A percentile compares a stretch with the other conserved stretches of the same genome.
Conservation (phyloP, 2,329 filamentous ascomycete species). For the Blastomyces gilchristii region DNA sequence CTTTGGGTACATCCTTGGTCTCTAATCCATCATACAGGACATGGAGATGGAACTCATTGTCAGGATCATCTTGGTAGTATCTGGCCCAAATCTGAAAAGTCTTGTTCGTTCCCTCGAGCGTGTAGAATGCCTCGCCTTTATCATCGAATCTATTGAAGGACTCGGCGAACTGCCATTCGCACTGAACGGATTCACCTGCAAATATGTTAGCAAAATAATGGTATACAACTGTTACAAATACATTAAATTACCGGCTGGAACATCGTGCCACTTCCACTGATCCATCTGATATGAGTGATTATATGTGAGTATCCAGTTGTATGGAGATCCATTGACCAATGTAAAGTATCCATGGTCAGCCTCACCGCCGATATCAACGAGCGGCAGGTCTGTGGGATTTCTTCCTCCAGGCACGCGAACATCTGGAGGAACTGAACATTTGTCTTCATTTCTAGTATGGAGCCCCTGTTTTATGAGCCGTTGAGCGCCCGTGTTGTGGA, state of each 20-base stretch:
- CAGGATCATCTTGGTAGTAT: neutral
- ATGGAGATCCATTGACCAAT: slow-evolving; percentile 33
- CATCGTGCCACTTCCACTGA: slow-evolving; percentile 28
- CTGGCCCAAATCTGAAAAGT: slow-evolving; percentile 10
- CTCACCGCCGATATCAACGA: neutral
- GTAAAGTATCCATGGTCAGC: slow-evolving; percentile 24
- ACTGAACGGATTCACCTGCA: slow-evolving; percentile 8
- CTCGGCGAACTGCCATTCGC: slow-evolving; percentile 15
- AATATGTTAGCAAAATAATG: slow-evolving; percentile 15
- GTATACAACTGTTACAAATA: slow-evolving; percentile 18
- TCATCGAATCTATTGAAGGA: slow-evolving; percentile 3
- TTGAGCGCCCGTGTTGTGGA: neutral
- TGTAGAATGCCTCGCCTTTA: slow-evolving; percentile 9
- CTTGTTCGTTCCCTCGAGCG: slow-evolving; percentile 4
- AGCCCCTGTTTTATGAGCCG: neutral
- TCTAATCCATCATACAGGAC: slow-evolving; percentile 19
- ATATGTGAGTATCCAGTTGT: slow-evolving; percentile 26
- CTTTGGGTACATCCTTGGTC: slow-evolving; percentile 4
- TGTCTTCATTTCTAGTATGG: neutral
- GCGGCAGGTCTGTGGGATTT: neutral
- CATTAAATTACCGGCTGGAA: slow-evolving; percentile 21
- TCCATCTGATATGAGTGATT: slow-evolving; percentile 31
- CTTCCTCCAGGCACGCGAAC: neutral
- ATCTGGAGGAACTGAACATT: neutral
- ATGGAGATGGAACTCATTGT: neutral